phyloP scores from a whole-genome alignment of 176 grass and related monocot species.

The Poa annua region DNA sequence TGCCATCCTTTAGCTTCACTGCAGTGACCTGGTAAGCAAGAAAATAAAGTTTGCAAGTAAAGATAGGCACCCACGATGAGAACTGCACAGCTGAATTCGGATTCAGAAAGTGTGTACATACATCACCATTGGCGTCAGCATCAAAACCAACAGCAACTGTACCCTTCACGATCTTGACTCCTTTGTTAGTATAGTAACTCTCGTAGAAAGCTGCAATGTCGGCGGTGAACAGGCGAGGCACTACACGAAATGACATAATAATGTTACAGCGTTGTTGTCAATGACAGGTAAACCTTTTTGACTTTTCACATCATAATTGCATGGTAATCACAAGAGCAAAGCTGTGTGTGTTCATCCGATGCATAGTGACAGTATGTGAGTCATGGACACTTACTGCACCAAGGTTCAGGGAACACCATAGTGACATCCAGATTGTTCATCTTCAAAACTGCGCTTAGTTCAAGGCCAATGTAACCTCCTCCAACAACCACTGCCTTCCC shows the following conservation, averaged over 20 bases:
- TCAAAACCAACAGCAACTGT: conserved; percentile 88
- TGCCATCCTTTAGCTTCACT: conserved; percentile 88
- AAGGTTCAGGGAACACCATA: conserved; percentile 98
- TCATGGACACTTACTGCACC: conserved; percentile 85
- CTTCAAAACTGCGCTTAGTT: conserved; percentile 80
- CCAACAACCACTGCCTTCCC: conserved; percentile 92
- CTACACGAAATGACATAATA: conserved; percentile 53
- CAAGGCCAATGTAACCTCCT: conserved; percentile 96
- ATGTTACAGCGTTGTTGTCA: background rate
- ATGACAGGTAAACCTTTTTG: background rate
- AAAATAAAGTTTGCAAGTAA: conserved; percentile 33
- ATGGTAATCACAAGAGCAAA: background rate
- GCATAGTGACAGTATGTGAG: background rate
- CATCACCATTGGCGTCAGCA: conserved; percentile 74
- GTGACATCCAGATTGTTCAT: conserved; percentile 92
- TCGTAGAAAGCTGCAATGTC: conserved; percentile 94
- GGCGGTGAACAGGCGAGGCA: conserved; percentile 89
- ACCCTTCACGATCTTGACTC: conserved; percentile 85
- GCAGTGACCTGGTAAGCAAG: conserved; percentile 69
- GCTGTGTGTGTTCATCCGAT: background rate
- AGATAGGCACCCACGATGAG: background rate
- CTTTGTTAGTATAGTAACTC: conserved; percentile 92
- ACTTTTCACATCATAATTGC: conserved; percentile 20
- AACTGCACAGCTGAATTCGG: conserved; percentile 23
- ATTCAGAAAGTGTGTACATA: conserved; percentile 48